A percentile compares a stretch with the other conserved stretches of the same genome.
Evolutionary conservation across 164 flowering plant genomes (phyloP).

Genomic region (Magnolia officinalis): DNA sequence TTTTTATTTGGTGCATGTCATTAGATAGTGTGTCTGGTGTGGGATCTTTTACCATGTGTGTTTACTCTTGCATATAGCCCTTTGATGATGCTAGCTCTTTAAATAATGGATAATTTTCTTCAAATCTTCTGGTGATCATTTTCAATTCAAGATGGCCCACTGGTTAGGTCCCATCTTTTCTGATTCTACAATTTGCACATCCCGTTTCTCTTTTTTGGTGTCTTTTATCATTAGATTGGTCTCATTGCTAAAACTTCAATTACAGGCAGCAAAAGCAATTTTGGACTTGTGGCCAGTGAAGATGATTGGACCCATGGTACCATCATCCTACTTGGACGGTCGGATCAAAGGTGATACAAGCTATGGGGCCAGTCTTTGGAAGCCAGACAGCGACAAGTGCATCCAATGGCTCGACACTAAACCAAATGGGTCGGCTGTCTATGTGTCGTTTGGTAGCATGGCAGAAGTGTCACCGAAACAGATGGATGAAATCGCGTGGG

Average conservation of each 20-base stretch:
- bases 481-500: constrained; percentile 30
- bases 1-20: too few relatives aligned
- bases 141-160: too few relatives aligned
- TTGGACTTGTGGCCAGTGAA: constrained; percentile 15
- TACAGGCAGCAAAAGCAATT: constrained; percentile 28
- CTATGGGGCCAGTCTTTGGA: constrained; percentile 30
- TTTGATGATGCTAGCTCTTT: too few relatives aligned
- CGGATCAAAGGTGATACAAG: constrained; percentile 23
- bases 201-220: too few relatives aligned
- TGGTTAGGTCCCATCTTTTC: too few relatives aligned
- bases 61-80: too few relatives aligned
- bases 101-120: too few relatives aligned
- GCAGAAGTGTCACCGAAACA: constrained; percentile 21
- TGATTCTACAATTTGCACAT: too few relatives aligned
- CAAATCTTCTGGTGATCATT: too few relatives aligned
- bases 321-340: constrained; percentile 39
- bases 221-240: too few relatives aligned
- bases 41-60: too few relatives aligned
- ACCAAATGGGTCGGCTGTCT: constrained; percentile 28
- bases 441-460: constrained; percentile 39
- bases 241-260: neutral
- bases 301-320: constrained; percentile 38
- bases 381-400: constrained; percentile 17
- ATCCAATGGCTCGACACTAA: constrained; percentile 31
- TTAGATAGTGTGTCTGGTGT: too few relatives aligned